Base-by-base conservation (phyloP, 139 green algal genomes). In the Chlorella sp. region DNA sequence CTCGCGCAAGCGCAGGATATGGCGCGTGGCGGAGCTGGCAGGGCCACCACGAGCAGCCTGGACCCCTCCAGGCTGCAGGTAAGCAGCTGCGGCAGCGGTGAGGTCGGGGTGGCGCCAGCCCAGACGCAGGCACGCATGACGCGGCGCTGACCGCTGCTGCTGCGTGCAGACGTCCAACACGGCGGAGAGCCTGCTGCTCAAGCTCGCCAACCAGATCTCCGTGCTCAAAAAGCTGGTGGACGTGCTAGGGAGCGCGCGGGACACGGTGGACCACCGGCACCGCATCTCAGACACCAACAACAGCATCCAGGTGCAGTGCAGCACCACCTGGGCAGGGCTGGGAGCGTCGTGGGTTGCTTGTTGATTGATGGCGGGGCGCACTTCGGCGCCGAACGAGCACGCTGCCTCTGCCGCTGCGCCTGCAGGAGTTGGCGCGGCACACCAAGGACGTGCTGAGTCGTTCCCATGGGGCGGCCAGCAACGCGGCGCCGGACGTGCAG, bases 181-280 rank as follows among this genome's bases (percentile, higher is more conserved):
- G 30, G 82, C 83, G 1, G 83, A 88, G 73, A 67, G 35, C 0
- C 31, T 83, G 62, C 71, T 89, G 17, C 83, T 89, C 34, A 79
- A 80, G 63, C 77, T 89, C 20, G 78, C 77, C 0, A 79, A 55
- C 73, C 71, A 62, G 14, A 27, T 86, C 4, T 63, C 72, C 1
- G 70, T 78, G 30, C 76, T 89, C 0, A 82, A 84, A 31, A 74
- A 73, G 36, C 75, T 83, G 23, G 85, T 94, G 26, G 82, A 88
- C n/a, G 59, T 69, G 17, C 77, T 95, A 31, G 89, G 90, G 1
- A 85, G 65, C 4, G n/a, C 84, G 2, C 78, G 77, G 5, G 90
- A 95, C 69, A 93, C 90, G 0, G 34, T 83, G 2, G 82, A 88
- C 1, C 80, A 90, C 50, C 79, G 89, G 35, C 84, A 83, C 10